phyloP scores from a whole-genome alignment of 1,284 basidiomycete species.

The Moesziomyces antarcticus region DNA sequence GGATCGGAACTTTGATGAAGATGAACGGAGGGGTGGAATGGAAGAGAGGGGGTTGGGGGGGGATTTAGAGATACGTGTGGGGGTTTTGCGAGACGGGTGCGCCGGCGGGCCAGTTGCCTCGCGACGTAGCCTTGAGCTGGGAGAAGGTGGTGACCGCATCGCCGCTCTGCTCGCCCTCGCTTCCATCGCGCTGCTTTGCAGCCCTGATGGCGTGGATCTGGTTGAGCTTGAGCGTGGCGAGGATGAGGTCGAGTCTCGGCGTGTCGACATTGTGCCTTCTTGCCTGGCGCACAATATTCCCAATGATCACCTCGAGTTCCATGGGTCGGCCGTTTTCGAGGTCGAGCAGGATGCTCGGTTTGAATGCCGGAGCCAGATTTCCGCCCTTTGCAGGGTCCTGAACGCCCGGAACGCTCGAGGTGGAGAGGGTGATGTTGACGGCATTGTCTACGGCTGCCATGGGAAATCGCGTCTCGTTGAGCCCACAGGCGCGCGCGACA shows the following conservation, averaged over 20 bases:
- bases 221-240: conserved; percentile 52
- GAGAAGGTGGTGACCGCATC: conserved; percentile 8
- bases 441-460: conserved; percentile 44
- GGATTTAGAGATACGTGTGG: conserved; percentile 17
- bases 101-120: conserved; percentile 40
- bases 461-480: conserved; percentile 51
- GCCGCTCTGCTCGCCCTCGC: neutral
- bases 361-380: conserved; percentile 41
- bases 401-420: conserved; percentile 4
- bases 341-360: conserved; percentile 62
- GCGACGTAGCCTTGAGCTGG: conserved; percentile 24
- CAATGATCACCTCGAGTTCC: conserved; percentile 61
- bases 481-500: conserved; percentile 67
- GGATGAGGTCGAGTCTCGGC: conserved; percentile 58
- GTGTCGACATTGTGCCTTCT: conserved; percentile 46
- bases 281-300: conserved; percentile 46
- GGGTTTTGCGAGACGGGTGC: conserved; percentile 25
- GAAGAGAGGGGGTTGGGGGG: too few species aligned
- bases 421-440: conserved; percentile 45
- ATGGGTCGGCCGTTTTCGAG: conserved; percentile 59
- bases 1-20: neutral
- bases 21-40: neutral
- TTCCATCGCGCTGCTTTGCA: conserved; percentile 1
- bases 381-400: conserved; percentile 10
- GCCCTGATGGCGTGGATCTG: conserved; percentile 40